Percentiles rank a stretch among this genome's conserved stretches.
Conservation (phyloP, 2,329 filamentous ascomycete species). For the Nectriaceae sp. region DNA sequence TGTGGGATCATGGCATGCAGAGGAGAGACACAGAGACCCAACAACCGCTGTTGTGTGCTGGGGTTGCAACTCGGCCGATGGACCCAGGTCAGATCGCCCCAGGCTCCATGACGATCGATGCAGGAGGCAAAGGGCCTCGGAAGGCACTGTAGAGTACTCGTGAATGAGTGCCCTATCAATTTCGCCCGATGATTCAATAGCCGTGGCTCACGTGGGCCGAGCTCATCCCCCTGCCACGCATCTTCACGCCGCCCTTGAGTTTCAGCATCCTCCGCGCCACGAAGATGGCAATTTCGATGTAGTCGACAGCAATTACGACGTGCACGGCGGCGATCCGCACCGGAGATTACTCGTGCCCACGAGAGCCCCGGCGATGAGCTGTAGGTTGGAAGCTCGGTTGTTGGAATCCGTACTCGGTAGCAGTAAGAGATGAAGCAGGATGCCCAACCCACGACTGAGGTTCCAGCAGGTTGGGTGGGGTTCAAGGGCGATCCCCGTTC, state of each 20-base stretch:
- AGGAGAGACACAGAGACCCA: slow-evolving; percentile 4
- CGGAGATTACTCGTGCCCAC: too few relatives aligned
- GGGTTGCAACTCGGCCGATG: not conserved
- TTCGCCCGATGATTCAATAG: not conserved
- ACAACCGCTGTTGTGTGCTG: not conserved
- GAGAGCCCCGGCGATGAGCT: not conserved
- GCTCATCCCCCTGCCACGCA: not conserved
- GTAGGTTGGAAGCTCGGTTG: slow-evolving; percentile 11
- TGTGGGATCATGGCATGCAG: slow-evolving; percentile 11
- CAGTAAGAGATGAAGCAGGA: slow-evolving; percentile 21
- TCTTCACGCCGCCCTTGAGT: not conserved
- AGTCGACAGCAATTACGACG: not conserved
- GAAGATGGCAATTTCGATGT: slow-evolving; percentile 24
- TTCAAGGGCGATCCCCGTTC: slow-evolving; percentile 21
- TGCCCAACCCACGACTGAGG: slow-evolving; percentile 20
- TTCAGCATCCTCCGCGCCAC: slow-evolving; percentile 15
- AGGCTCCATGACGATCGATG: not conserved
- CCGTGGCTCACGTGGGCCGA: not conserved
- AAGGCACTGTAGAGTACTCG: not conserved
- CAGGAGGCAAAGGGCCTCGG: not conserved
- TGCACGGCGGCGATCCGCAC: not conserved
- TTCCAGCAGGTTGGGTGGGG: slow-evolving; percentile 25
- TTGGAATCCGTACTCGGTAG: not conserved
- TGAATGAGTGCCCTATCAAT: not conserved
- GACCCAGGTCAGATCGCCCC: not conserved